These are phyloP conservation scores for Heteromeles arbutifolia DNA, from an alignment of 306 rosid genomes.

Conservation along the genomic window DNA sequence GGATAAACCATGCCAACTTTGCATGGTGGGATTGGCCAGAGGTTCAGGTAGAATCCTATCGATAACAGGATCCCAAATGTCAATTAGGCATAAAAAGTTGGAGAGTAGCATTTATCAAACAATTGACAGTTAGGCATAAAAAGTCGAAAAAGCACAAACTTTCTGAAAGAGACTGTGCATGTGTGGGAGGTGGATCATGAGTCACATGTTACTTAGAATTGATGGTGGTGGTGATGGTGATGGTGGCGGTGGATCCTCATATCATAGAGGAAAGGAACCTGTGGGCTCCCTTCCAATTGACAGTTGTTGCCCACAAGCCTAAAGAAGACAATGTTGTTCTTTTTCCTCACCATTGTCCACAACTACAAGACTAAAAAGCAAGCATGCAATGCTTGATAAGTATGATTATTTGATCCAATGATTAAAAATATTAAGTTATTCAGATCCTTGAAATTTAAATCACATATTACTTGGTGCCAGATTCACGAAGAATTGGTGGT, in stretches of 20 bases:
- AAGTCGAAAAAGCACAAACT: neutral
- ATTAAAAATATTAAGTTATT: too few relatives aligned
- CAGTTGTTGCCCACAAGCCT: slow-evolving; percentile 6
- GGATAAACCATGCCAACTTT: neutral
- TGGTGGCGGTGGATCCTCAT: neutral
- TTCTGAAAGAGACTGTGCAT: neutral
- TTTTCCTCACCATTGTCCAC: neutral
- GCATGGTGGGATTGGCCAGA: neutral
- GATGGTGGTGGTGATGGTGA: too few relatives aligned
- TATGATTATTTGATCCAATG: neutral
- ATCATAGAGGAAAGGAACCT: neutral
- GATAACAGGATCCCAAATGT: neutral
- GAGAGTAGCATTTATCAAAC: neutral
- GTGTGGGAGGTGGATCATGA: neutral
- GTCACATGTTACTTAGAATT: slow-evolving; percentile 9
- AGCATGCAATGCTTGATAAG: too few relatives aligned
- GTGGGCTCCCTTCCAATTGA: neutral
- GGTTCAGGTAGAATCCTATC: neutral
- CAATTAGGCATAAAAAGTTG: neutral
- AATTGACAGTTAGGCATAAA: neutral
- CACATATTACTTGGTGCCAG: slow-evolving; percentile 7
- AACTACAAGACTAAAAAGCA: too few relatives aligned
- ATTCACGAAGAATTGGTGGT: slow-evolving; percentile 5
- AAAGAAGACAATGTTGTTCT: slow-evolving; percentile 13
- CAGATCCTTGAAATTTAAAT: too few relatives aligned